phyloP scores from a whole-genome alignment of 2,329 filamentous ascomycete genomes.

The Fusarium pseudograminearum region DNA sequence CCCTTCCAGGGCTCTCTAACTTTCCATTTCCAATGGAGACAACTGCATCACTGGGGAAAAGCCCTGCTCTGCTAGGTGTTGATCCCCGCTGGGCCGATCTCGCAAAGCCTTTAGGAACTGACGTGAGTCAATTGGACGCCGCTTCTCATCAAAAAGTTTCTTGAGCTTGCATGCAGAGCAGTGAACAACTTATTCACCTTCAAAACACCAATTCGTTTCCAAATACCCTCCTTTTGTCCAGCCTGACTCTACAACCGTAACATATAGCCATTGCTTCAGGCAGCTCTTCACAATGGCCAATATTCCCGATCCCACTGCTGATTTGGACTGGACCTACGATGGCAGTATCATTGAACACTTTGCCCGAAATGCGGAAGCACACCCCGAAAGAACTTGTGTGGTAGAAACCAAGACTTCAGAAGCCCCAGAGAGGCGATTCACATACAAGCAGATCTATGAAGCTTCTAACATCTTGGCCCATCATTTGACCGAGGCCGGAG shows the following conservation, averaged over 20 bases:
- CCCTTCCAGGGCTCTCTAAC: slow-evolving; percentile 17
- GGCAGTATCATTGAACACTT: slow-evolving; percentile 79
- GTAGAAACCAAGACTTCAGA: slow-evolving; percentile 60
- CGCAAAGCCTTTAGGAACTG: slow-evolving; percentile 14
- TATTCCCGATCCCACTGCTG: slow-evolving; percentile 76
- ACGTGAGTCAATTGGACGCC: slow-evolving; percentile 25
- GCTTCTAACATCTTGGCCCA: slow-evolving; percentile 84
- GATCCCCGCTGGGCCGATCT: slow-evolving; percentile 26
- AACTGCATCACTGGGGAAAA: slow-evolving; percentile 8
- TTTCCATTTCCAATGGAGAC: slow-evolving; percentile 1
- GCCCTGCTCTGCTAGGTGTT: slow-evolving; percentile 7
- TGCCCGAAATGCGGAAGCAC: slow-evolving; percentile 70
- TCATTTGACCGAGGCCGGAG: slow-evolving; percentile 73
- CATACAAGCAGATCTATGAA: slow-evolving; percentile 88
- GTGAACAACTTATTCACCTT: slow-evolving; percentile 4
- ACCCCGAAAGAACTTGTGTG: slow-evolving; percentile 71
- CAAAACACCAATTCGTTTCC: background rate
- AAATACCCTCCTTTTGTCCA: background rate
- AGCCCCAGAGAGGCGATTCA: slow-evolving; percentile 75
- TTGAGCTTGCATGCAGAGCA: slow-evolving; percentile 3
- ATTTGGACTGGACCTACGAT: slow-evolving; percentile 71
- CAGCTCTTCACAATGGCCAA: slow-evolving; percentile 29
- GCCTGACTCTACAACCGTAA: slow-evolving; percentile 1
- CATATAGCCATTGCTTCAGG: background rate
- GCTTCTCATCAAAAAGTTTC: slow-evolving; percentile 7